A percentile compares a stretch with the other conserved stretches of the same genome.
These are phyloP conservation scores for Phytophthora idaei DNA, from an alignment of 352 stramenopile genomes.

Conservation along the genomic window DNA sequence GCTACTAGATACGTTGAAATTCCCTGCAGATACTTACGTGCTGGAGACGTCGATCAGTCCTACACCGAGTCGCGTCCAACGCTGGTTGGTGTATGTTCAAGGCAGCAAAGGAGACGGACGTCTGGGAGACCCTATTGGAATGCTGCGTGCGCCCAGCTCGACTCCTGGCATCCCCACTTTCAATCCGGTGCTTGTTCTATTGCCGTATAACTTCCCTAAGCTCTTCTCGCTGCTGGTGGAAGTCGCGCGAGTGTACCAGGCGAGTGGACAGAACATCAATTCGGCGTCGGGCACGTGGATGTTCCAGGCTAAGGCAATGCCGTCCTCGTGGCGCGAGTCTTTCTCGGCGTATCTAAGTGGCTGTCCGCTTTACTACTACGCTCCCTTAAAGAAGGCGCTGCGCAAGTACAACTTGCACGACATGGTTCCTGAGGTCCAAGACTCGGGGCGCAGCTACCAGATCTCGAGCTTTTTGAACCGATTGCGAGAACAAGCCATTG, in stretches of 20 bases:
- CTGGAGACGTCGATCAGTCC: conserved; percentile 67
- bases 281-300: conserved; percentile 69
- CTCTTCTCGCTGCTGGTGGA: conserved; percentile 86
- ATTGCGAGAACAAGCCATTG: conserved; percentile 72
- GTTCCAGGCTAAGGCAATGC: conserved; percentile 89
- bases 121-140: conserved; percentile 84
- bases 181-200: conserved; percentile 71
- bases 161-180: conserved; percentile 37
- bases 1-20: conserved; percentile 89
- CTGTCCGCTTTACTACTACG: conserved; percentile 85
- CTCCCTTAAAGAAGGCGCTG: conserved; percentile 80
- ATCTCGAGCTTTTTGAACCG: conserved; percentile 81
- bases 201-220: conserved; percentile 90
- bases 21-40: conserved; percentile 79
- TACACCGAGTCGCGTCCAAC: conserved; percentile 68
- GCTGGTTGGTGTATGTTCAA: conserved; percentile 85
- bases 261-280: conserved; percentile 80
- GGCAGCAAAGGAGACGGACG: conserved; percentile 82
- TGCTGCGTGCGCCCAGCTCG: conserved; percentile 50
- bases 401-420: conserved; percentile 90
- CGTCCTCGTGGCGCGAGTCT: conserved; percentile 81
- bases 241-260: conserved; percentile 79
- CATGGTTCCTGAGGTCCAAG: conserved; percentile 84
- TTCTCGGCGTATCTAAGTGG: conserved; percentile 82
- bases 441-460: conserved; percentile 84